Evolutionary conservation across 306 rosid genomes (phyloP), one percentile per base, ranked within the genome.

Genomic region (Acacia confusa): DNA sequence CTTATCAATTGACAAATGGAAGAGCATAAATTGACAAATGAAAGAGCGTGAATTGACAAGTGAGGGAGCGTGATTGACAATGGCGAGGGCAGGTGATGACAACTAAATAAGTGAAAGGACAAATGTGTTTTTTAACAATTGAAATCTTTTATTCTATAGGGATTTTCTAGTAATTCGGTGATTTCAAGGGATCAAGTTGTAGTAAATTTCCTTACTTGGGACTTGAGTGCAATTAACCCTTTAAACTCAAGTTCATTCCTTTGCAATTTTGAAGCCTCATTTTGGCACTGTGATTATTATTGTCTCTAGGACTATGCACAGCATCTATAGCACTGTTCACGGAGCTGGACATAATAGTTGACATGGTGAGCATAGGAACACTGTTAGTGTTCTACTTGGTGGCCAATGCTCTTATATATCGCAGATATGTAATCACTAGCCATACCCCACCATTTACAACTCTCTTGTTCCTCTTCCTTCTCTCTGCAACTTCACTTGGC

Each of bases 301-400:
- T 79, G 48, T 40, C 16, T 13, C 20, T 27, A 95, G 99, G 99
- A 30, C 70, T 95, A 67, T 95, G 97, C 88, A 95, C 99, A 5
- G 98, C 98, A 36, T 81, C 89, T 11, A 90, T 93, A 72, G 99
- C 99, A 2, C 90, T 95, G 0, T 95, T 95, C 89, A 93, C 97
- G 0, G 96, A 90, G 69, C 94, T 93, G 3, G 90, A 90, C 68
- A 85, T 93, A 28, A 90, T 95, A 44, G 58, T 95, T 20, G 91
- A 92, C 25, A 71, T 95, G 89, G 87, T 95, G 17, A 86, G 87
- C 82, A 85, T 93, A 3, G 99, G 98, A 52, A 92, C 98, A 1
- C 90, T 95, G 20, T 36, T 87, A 77, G 99, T 95, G 60, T 92
- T 90, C 92, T 95, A 93, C 92, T 89, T 93, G 65, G 99, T 95